Evolutionary conservation across 129 eudicot species (phyloP), one percentile per base, ranked within the genome.

Genomic region (Flaveria trinervia): DNA sequence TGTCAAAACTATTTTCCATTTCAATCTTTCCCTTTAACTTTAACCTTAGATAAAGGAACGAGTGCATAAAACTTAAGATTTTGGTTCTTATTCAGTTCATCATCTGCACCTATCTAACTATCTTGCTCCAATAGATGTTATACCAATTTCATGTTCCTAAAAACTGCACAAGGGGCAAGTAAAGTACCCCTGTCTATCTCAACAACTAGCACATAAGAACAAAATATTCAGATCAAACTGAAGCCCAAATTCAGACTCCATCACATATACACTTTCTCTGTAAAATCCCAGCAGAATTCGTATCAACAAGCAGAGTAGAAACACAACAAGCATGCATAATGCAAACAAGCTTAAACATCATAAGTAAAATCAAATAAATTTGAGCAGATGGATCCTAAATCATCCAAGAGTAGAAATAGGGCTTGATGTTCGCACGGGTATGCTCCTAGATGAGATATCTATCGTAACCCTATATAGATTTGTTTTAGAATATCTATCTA

Each of bases 71-170:
- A 64, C 46, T 28, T 30, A 12, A 71, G 4, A 1, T 50, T 71
- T 50, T 33, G 23, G 65, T 39, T 52, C 71, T 61, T 10, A 61
- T 15, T 9, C 10, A 33, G 16, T 50, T 66, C 62, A 50, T 45
- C 45, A 36, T 33, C 9, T 14, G 20, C 52, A 28, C 3, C 0
- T 2, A 65, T 28, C 9, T 17, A 65, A 18, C 41, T 36, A 0
- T 0, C 65, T 49, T 36, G 80, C 41, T 65, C 50, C 70, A 54
- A 49, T 20, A 15, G 14, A 64, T 49, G 10, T 36, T 65, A 36
- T 76, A 66, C 20, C 17, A 52, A 67, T 36, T 28, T 50, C 20
- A 77, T 36, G 74, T 66, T 64, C 73, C 20, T 51, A 36, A 39
- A 30, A 39, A 45, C 20, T 16, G 43, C 17, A 33, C 13, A 72